phyloP scores from a whole-genome alignment of 768 basidiomycete genomes.

The Kwoniella shandongensis region DNA sequence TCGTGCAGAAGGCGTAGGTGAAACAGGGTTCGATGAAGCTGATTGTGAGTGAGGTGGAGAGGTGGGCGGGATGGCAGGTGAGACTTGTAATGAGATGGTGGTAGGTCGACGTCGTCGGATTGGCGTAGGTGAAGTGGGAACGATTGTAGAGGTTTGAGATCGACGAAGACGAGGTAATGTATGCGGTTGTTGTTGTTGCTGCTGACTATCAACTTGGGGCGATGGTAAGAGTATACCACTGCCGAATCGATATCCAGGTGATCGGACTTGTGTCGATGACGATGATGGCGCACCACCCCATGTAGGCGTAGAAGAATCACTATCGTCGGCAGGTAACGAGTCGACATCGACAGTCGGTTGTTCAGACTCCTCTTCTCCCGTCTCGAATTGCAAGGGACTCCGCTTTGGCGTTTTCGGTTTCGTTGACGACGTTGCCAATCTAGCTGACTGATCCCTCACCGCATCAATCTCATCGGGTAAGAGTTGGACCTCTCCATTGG shows the following conservation, averaged over 20 bases:
- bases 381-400: slow-evolving; percentile 6
- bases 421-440: not conserved
- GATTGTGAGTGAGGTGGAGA: not conserved
- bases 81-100: slow-evolving; percentile 18
- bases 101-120: slow-evolving; percentile 9
- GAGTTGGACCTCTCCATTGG: slow-evolving; percentile 1
- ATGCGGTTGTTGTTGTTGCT: not conserved
- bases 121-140: slow-evolving; percentile 1
- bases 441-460: not conserved
- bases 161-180: slow-evolving; percentile 11
- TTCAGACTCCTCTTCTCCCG: slow-evolving; percentile 9
- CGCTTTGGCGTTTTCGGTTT: slow-evolving; percentile 6
- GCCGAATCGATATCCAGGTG: not conserved
- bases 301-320: not conserved
- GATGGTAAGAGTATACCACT: not conserved
- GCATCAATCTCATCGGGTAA: slow-evolving; percentile 13
- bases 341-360: slow-evolving; percentile 19
- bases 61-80: slow-evolving; percentile 6
- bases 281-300: not conserved
- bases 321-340: slow-evolving; percentile 8
- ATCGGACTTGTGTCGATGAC: too few species aligned
- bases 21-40: slow-evolving; percentile 10
- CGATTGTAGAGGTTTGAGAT: slow-evolving; percentile 3
- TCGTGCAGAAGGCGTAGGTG: slow-evolving; percentile 16
- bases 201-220: not conserved